phyloP scores from a whole-genome alignment of 345 rosid genomes.

The Adansonia digitata region DNA sequence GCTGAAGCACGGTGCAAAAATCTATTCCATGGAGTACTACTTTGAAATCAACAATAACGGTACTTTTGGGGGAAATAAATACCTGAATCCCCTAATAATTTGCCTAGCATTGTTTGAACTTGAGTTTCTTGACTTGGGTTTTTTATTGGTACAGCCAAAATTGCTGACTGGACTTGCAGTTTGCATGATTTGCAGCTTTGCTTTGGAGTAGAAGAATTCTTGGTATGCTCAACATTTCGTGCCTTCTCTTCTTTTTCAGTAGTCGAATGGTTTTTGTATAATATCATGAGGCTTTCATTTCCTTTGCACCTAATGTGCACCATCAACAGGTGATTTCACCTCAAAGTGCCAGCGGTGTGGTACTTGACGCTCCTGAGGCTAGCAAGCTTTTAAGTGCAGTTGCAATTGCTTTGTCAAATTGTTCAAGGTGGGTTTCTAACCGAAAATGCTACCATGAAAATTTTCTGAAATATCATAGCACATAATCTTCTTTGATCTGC shows the following conservation, averaged over 20 bases:
- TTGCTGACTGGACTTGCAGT: slow-evolving; percentile 47
- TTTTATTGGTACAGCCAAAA: slow-evolving; percentile 49
- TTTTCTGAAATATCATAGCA: slow-evolving; percentile 6
- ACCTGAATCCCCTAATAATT: slow-evolving; percentile 9
- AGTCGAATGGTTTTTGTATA: background rate
- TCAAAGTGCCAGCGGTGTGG: slow-evolving; percentile 94
- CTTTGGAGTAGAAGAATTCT: slow-evolving; percentile 88
- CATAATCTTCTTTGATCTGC: slow-evolving; percentile 2
- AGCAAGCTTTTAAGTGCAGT: slow-evolving; percentile 90
- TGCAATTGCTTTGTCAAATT: slow-evolving; percentile 90
- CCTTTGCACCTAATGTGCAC: slow-evolving; percentile 13
- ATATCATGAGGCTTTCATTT: background rate
- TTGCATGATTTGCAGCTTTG: slow-evolving; percentile 89
- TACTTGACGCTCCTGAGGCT: slow-evolving; percentile 91
- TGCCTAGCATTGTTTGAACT: background rate
- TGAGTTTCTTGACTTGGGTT: slow-evolving; percentile 25
- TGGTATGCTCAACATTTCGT: slow-evolving; percentile 43
- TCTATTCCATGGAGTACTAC: slow-evolving; percentile 82
- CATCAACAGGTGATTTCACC: slow-evolving; percentile 73
- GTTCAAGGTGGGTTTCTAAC: slow-evolving; percentile 60
- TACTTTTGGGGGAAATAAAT: slow-evolving; percentile 18
- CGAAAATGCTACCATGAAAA: slow-evolving; percentile 7
- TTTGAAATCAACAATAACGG: slow-evolving; percentile 47
- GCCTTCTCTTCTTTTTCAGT: background rate
- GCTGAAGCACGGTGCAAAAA: slow-evolving; percentile 60